Evolutionary conservation across 768 basidiomycete genomes (phyloP).

Genomic region (Epithele typhae): DNA sequence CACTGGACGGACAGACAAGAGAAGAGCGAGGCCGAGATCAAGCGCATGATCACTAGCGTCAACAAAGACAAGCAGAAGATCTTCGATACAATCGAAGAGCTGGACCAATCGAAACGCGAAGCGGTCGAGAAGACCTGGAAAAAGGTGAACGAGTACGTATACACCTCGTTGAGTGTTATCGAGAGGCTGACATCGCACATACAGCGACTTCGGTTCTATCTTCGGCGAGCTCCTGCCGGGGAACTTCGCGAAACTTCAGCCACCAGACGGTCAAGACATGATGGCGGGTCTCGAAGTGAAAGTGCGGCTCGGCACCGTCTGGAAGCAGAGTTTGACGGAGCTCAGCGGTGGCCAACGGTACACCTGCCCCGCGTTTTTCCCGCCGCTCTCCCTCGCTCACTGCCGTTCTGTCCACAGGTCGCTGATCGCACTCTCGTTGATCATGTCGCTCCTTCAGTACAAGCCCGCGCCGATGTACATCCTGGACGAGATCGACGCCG

Average conservation of each 20-base stretch:
- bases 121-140: conserved; percentile 94
- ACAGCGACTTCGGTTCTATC: conserved; percentile 92
- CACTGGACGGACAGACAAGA: conserved; percentile 62
- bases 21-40: conserved; percentile 83
- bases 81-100: conserved; percentile 86
- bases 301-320: conserved; percentile 88
- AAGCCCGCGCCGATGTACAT: conserved; percentile 99
- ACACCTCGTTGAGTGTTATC: not conserved
- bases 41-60: conserved; percentile 85
- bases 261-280: conserved; percentile 90
- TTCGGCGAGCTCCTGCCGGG: conserved; percentile 94
- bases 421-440: conserved; percentile 93
- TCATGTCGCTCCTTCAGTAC: conserved; percentile 99
- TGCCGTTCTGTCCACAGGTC: conserved; percentile 77
- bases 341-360: conserved; percentile 96
- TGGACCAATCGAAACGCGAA: conserved; percentile 92
- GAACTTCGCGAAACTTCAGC: conserved; percentile 92
- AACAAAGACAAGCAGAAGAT: conserved; percentile 94
- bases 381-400: not conserved
- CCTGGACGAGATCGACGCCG: conserved; percentile 97
- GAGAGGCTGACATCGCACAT: not conserved
- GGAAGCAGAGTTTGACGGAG: conserved; percentile 98
- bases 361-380: not conserved
- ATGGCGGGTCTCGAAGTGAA: conserved; percentile 97
- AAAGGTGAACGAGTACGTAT: conserved; percentile 82